A percentile compares a stretch with the other conserved stretches of the same genome.
Conservation (phyloP, 805 yeast genomes). For the Lipomyces starkeyi region DNA sequence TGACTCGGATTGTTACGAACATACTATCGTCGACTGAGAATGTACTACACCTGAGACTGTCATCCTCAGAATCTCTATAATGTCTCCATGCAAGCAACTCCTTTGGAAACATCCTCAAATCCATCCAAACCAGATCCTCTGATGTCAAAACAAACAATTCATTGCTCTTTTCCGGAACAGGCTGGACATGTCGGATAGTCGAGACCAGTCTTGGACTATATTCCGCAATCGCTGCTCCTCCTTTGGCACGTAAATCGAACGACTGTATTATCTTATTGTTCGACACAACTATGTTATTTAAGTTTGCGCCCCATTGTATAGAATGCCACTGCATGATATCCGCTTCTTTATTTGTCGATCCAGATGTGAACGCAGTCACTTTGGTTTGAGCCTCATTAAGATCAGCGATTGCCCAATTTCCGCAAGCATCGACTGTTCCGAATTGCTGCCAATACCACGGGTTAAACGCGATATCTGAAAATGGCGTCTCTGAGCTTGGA, state of each 20-base stretch:
- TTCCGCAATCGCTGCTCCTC: background rate
- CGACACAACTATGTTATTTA: conserved; percentile 27
- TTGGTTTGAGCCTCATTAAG: conserved; percentile 31
- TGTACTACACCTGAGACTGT: conserved; percentile 49
- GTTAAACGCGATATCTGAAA: conserved; percentile 49
- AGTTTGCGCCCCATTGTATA: conserved; percentile 30
- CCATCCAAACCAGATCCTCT: conserved; percentile 64
- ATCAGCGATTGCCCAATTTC: conserved; percentile 50
- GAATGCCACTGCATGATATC: background rate
- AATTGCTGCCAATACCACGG: conserved; percentile 46
- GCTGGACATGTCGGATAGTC: conserved; percentile 13
- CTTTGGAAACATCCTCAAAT: conserved; percentile 46
- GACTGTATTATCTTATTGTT: conserved; percentile 13
- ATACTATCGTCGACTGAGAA: conserved; percentile 16
- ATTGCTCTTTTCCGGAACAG: conserved; percentile 39
- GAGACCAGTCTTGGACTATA: conserved; percentile 14
- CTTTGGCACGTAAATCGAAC: conserved; percentile 26
- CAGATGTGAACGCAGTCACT: conserved; percentile 35
- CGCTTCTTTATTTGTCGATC: background rate
- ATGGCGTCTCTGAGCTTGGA: background rate
- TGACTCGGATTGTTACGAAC: background rate
- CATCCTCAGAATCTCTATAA: conserved; percentile 60
- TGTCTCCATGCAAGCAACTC: conserved; percentile 78
- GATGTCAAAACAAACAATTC: conserved; percentile 66
- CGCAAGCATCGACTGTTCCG: conserved; percentile 52